Base-by-base conservation (phyloP, 257 asterid species). In the Przewalskia tangutica region DNA sequence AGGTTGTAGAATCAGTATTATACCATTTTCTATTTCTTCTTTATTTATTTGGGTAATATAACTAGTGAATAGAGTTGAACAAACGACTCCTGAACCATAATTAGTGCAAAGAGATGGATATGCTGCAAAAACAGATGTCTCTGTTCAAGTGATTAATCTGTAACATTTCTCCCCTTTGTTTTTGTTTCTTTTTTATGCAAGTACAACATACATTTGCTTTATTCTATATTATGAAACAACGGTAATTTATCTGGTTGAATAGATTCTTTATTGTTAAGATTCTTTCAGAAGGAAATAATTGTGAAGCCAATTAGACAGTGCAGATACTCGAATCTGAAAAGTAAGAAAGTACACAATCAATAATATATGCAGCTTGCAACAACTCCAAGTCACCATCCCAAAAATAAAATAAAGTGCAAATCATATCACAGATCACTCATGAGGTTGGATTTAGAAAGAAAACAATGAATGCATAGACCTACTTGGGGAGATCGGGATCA, bases 401-500 rank as follows among this genome's bases (percentile, higher is more conserved):
- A 40, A 54, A 68, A 66, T 20, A 40, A 44, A 80, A 78, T 65
- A 36, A 79, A 85, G 83, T 80, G 68, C 78, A 86, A 86, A 84
- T 81, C 20, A 81, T 54, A 77, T 85, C 88, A 89, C 90, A 90
- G 88, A 92, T 59, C 42, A 80, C 85, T 84, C 78, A 85, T 79
- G 84, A 84, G 80, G 17, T 27, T 27, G 32, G 32, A 27, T 27
- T 27, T 27, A 27, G 32, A 27, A 27, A 79, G 82, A 55, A 79
- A 27, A 82, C 83, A 81, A 18, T 73, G 32, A 27, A 27, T 27
- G 32, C 32, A 27, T 27, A 27, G 32, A 88, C 96, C 88, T 93
- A 95, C 99, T 91, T 95, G 82, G 97, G 99, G 87, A 93, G 84
- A 88, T 93, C 95, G 65, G 99, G 94, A 84, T 92, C 98, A 85